Conservation (phyloP, 2,329 filamentous ascomycete genomes). For the Penicillium sp. region DNA sequence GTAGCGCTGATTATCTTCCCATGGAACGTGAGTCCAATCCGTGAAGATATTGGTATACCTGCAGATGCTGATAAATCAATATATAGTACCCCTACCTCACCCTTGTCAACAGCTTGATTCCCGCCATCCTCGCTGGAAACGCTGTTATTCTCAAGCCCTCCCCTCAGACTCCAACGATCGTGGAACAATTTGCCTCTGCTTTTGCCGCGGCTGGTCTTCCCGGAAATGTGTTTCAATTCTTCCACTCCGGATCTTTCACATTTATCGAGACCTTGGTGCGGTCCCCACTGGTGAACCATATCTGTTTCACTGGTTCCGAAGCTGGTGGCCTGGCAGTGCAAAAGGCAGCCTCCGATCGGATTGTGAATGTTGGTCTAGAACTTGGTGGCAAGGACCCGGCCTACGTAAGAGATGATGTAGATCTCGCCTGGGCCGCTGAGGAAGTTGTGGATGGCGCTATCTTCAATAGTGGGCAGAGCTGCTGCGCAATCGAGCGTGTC, state of each 20-base stretch:
- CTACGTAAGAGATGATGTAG: conserved; percentile 82
- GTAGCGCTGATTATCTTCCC: conserved; percentile 88
- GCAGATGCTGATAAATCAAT: background rate
- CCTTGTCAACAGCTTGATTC: conserved; percentile 86
- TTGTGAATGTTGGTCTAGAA: conserved; percentile 84
- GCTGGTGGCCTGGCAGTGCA: conserved; percentile 84
- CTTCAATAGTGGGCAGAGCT: conserved; percentile 98
- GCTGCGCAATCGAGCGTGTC: conserved; percentile 86
- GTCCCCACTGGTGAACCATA: conserved; percentile 71
- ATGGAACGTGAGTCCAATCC: conserved; percentile 74
- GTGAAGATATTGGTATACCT: background rate
- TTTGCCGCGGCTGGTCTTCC: conserved; percentile 81
- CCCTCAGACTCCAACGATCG: conserved; percentile 89
- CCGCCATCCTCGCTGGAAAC: conserved; percentile 87
- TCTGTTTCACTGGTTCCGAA: conserved; percentile 94
- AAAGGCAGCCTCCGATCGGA: conserved; percentile 75
- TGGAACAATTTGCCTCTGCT: conserved; percentile 74
- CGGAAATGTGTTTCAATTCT: conserved; percentile 81
- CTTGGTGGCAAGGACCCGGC: conserved; percentile 94
- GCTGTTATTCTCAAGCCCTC: conserved; percentile 92
- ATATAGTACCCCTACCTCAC: conserved; percentile 93
- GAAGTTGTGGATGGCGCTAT: conserved; percentile 95
- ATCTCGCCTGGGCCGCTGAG: conserved; percentile 84
- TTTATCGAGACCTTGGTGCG: conserved; percentile 77
- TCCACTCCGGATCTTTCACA: conserved; percentile 79